Evolutionary conservation across 2,329 filamentous ascomycete genomes (phyloP).

Genomic region (Ilyonectria robusta): DNA sequence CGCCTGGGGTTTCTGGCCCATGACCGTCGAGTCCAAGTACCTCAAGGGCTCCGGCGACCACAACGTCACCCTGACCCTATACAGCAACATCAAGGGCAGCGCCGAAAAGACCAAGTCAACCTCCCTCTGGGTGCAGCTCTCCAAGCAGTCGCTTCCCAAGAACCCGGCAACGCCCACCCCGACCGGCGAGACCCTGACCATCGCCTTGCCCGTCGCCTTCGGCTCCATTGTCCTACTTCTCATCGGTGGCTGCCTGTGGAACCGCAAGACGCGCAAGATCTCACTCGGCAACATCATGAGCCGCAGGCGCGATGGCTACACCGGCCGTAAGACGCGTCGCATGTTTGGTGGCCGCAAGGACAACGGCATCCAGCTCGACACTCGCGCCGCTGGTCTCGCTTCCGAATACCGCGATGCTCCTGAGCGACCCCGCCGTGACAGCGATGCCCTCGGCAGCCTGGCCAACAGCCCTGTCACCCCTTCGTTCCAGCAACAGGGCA

Average conservation of each 20-base stretch:
- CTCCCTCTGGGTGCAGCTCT: conserved; percentile 57
- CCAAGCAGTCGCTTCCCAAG: conserved; percentile 53
- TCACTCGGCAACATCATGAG: conserved; percentile 67
- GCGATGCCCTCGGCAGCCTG: conserved; percentile 65
- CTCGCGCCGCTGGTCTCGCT: conserved; percentile 41
- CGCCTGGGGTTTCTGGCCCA: conserved; percentile 64
- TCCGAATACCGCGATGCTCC: conserved; percentile 56
- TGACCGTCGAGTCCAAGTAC: conserved; percentile 56
- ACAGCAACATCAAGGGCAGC: conserved; percentile 54
- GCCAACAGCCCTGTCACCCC: conserved; percentile 62
- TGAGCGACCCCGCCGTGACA: conserved; percentile 54
- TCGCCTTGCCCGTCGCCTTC: conserved; percentile 67
- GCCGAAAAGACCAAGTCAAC: conserved; percentile 57
- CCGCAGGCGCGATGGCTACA: conserved; percentile 60
- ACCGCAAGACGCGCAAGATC: conserved; percentile 65
- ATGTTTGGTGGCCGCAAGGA: conserved; percentile 54
- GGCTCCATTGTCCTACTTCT: conserved; percentile 63
- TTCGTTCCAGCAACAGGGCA: conserved; percentile 56
- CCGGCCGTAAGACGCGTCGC: conserved; percentile 56
- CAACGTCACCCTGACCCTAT: conserved; percentile 65
- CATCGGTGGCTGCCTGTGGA: conserved; percentile 71
- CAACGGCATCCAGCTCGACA: conserved; percentile 62
- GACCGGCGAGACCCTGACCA: conserved; percentile 60
- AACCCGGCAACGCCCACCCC: conserved; percentile 52
- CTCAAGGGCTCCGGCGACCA: conserved; percentile 55